Percentiles rank a stretch among this genome's conserved stretches.
These are phyloP conservation scores for Kazachstania taianensis DNA, from an alignment of 805 yeast species.

Conservation along the genomic window DNA sequence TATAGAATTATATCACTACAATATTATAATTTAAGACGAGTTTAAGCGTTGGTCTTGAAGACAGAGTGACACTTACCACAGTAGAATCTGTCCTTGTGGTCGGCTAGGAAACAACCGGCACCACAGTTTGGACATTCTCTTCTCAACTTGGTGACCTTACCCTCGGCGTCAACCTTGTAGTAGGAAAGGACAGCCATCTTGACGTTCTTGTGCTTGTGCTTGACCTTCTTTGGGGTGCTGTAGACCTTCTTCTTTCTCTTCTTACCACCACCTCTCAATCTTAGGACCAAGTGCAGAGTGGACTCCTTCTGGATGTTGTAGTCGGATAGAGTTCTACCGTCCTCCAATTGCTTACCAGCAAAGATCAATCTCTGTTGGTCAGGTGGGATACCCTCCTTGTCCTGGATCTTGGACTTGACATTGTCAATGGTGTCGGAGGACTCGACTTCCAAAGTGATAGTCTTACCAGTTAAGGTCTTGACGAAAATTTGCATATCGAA, in stretches of 20 bases:
- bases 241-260: conserved; percentile 99
- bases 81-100: conserved; percentile 98
- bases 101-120: conserved; percentile 99
- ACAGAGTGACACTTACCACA: conserved; percentile 99
- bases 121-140: conserved; percentile 98
- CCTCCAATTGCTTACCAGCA: conserved; percentile 96
- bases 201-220: conserved; percentile 98
- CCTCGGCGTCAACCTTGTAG: conserved; percentile 98
- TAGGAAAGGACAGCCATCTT: conserved; percentile 98
- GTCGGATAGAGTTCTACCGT: conserved; percentile 92
- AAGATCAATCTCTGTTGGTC: conserved; percentile 95
- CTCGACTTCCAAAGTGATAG: conserved; percentile 96
- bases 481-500: conserved; percentile 83
- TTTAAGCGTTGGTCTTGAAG: conserved; percentile 42
- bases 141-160: conserved; percentile 96
- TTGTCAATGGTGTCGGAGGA: conserved; percentile 96
- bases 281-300: conserved; percentile 87
- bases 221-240: conserved; percentile 99
- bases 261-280: conserved; percentile 99
- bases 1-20: conserved; percentile 1
- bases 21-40: conserved; percentile 6
- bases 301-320: conserved; percentile 99
- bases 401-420: conserved; percentile 94
- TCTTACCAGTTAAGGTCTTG: conserved; percentile 98
- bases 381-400: conserved; percentile 96